Evolutionary conservation across 2,329 filamentous ascomycete genomes (phyloP).

Genomic region (Aspergillus arachidicola): DNA sequence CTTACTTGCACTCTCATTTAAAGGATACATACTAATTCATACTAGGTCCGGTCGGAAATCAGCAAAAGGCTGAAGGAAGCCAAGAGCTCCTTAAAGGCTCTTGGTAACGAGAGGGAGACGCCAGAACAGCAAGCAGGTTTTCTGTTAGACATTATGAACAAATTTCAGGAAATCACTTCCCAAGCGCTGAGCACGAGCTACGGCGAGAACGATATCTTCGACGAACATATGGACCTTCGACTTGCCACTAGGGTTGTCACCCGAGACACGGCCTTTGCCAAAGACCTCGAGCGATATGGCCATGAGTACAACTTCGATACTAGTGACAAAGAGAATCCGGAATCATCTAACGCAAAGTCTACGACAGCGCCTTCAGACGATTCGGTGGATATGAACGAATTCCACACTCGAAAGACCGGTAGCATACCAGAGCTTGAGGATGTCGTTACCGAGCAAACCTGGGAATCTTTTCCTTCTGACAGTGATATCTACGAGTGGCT

Average conservation of each 20-base stretch:
- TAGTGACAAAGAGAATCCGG: too few species aligned
- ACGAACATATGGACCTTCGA: constrained; percentile 30
- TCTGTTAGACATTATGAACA: constrained; percentile 40
- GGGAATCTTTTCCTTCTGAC: background rate
- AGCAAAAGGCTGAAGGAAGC: constrained; percentile 31
- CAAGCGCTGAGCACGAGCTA: constrained; percentile 42
- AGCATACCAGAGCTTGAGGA: constrained; percentile 20
- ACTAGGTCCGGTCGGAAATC: constrained; percentile 37
- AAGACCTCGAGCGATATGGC: constrained; percentile 23
- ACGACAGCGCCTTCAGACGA: background rate
- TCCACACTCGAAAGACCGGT: constrained; percentile 1
- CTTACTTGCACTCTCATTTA: background rate
- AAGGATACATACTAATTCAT: background rate
- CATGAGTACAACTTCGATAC: constrained; percentile 23
- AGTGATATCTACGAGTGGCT: constrained; percentile 51
- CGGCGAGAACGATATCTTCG: constrained; percentile 37
- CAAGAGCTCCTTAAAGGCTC: constrained; percentile 28
- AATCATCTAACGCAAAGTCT: background rate
- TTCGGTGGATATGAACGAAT: background rate
- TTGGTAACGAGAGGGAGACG: constrained; percentile 40
- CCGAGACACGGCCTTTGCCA: constrained; percentile 26
- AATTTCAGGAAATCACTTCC: constrained; percentile 41
- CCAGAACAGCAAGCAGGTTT: constrained; percentile 34
- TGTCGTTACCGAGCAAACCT: constrained; percentile 19
- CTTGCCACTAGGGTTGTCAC: constrained; percentile 38